These are phyloP conservation scores for Lumnitzera littorea DNA, from an alignment of 345 rosid species.

Conservation along the genomic window DNA sequence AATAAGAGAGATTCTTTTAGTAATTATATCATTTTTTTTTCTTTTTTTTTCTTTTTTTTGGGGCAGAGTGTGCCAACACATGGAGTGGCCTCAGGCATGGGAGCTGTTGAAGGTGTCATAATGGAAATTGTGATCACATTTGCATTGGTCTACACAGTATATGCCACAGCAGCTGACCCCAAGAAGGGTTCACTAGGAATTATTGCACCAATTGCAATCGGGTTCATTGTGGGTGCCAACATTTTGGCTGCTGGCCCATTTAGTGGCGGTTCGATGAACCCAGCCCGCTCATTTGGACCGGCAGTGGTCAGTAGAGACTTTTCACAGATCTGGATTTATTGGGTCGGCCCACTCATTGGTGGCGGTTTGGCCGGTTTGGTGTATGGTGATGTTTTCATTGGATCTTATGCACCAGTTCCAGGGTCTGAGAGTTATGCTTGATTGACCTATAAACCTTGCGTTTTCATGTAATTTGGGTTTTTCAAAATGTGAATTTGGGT, in stretches of 20 bases:
- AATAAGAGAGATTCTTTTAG: neutral
- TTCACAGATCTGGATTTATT: conserved; percentile 64
- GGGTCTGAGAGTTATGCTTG: conserved; percentile 28
- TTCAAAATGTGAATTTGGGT: conserved; percentile 3
- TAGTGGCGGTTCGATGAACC: conserved; percentile 94
- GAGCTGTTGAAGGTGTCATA: conserved; percentile 42
- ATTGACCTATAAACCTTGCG: conserved; percentile 1
- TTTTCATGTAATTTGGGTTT: conserved; percentile 1
- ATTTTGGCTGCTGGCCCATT: conserved; percentile 92
- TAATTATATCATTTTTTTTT: neutral
- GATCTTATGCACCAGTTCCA: conserved; percentile 40
- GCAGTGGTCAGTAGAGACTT: conserved; percentile 75
- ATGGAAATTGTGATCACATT: conserved; percentile 81
- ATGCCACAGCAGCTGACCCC: conserved; percentile 84
- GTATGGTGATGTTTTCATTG: conserved; percentile 67
- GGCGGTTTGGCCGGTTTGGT: conserved; percentile 81
- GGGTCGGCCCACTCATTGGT: conserved; percentile 77
- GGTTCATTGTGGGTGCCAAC: conserved; percentile 89
- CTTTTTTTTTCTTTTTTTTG: too few relatives aligned
- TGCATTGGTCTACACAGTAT: conserved; percentile 76
- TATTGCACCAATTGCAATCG: conserved; percentile 80
- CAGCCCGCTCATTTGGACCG: conserved; percentile 87
- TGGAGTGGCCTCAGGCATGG: conserved; percentile 60
- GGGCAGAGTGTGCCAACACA: conserved; percentile 73
- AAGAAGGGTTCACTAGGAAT: conserved; percentile 66